Evolutionary conservation across 768 basidiomycete genomes (phyloP), one percentile per base, ranked within the genome.

Genomic region (Lyophyllum semitale): DNA sequence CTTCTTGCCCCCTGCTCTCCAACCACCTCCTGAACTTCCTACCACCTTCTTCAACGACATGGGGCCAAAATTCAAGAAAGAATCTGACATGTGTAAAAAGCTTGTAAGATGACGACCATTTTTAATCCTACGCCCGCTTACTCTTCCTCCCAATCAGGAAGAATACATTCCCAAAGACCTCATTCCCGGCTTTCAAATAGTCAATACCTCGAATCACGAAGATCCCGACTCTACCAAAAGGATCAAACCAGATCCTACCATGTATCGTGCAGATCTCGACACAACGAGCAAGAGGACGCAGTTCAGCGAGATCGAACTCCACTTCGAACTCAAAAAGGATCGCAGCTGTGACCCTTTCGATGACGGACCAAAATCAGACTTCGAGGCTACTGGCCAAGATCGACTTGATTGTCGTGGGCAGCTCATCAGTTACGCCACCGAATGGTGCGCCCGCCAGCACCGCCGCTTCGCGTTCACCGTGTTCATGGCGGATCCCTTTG

Each of bases 381-480:
- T 56, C 30, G 37, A 47, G 32, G 23, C 26, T 17, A 3, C 1
- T 1, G 38, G 53, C 0, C 8, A 32, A 0, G 17, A 18, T 0
- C 23, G 56, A 17, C 11, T 7, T 15, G 29, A 50, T 13, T 60
- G 46, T 41, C 64, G 63, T 2, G 63, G 63, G 6, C 69, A 72
- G 50, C 51, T 72, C 13, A 54, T 54, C 4, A 6, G 55, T 11
- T 63, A 69, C 26, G 60, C 63, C 17, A 63, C 56, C 20, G 64
- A 63, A 9, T 56, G 62, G 40, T 59, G 57, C 26, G 33, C 57
- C 25, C 59, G 45, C 17, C 53, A 54, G 18, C 53, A 54, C 27
- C 48, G 48, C 23, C 20, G 29, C 4, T 50, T 35, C 13, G 30
- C 13, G 3, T 50, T 49, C 20, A 44, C 41, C 13, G 13, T 55